Evolutionary conservation across 805 yeast genomes (phyloP).

Genomic region (Schwanniomyces polymorphus): DNA sequence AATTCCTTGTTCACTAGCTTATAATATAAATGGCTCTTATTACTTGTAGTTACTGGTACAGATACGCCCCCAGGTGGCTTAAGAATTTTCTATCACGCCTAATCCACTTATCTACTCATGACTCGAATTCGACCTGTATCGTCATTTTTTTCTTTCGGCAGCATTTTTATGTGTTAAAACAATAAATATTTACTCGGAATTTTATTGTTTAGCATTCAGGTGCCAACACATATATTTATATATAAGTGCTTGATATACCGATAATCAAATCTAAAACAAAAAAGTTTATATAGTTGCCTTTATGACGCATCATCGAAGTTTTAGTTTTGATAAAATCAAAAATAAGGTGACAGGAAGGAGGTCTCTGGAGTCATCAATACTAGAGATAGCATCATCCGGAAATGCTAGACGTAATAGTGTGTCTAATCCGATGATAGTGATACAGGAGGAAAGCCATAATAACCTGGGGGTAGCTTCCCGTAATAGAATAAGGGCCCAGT

Average conservation of each 20-base stretch:
- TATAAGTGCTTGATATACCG: background rate
- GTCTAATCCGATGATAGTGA: conserved; percentile 20
- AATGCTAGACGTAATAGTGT: conserved; percentile 18
- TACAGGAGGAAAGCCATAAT: conserved; percentile 12
- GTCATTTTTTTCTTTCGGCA: background rate
- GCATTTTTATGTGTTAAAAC: background rate
- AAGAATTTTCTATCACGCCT: background rate
- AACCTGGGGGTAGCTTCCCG: background rate
- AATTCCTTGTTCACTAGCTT: background rate
- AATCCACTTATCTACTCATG: background rate
- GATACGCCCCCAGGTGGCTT: background rate
- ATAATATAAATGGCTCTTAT: background rate
- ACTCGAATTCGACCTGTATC: background rate
- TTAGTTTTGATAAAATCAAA: conserved; percentile 25
- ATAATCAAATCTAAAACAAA: background rate
- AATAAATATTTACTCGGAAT: background rate
- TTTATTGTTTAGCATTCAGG: background rate
- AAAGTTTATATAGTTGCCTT: too few species aligned
- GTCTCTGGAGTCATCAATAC: conserved; percentile 22
- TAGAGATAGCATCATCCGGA: conserved; percentile 15
- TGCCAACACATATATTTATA: background rate
- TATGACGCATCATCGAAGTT: conserved; percentile 12
- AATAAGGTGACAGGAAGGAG: conserved; percentile 25
- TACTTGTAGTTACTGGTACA: background rate
- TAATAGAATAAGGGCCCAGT: conserved; percentile 12